Evolutionary conservation across 2,329 filamentous ascomycete species (phyloP).

Genomic region (Monilinia laxa): DNA sequence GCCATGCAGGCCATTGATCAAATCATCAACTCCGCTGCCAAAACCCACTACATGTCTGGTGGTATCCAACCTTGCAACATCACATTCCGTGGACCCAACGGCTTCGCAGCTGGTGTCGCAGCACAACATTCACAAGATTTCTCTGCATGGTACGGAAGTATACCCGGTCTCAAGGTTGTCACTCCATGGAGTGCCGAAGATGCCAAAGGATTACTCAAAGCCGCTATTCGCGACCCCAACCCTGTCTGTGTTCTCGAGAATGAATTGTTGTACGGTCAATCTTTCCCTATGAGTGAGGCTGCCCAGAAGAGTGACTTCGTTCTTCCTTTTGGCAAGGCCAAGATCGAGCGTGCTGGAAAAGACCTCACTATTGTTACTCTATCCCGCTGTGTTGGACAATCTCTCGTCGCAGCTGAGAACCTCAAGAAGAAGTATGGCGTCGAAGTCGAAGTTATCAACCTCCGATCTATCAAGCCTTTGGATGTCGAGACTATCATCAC

Average conservation of each 20-base stretch:
- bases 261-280: slow-evolving; percentile 87
- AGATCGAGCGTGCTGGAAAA: slow-evolving; percentile 94
- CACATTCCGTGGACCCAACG: slow-evolving; percentile 98
- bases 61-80: slow-evolving; percentile 99
- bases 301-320: slow-evolving; percentile 97
- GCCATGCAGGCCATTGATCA: slow-evolving; percentile 99
- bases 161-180: slow-evolving; percentile 96
- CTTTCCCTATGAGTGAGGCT: slow-evolving; percentile 96
- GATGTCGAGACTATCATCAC: slow-evolving; percentile 94
- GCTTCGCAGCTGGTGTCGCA: slow-evolving; percentile 91
- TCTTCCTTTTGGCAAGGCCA: slow-evolving; percentile 96
- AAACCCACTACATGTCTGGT: slow-evolving; percentile 99
- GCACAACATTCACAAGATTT: slow-evolving; percentile 99
- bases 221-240: slow-evolving; percentile 97
- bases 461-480: slow-evolving; percentile 94
- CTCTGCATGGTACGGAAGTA: slow-evolving; percentile 97
- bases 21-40: slow-evolving; percentile 97
- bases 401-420: slow-evolving; percentile 80
- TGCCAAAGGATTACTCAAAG: slow-evolving; percentile 96
- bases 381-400: slow-evolving; percentile 93
- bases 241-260: slow-evolving; percentile 90
- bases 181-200: slow-evolving; percentile 95
- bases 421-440: slow-evolving; percentile 97
- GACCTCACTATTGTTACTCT: slow-evolving; percentile 94
- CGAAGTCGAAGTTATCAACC: slow-evolving; percentile 95